Conservation (phyloP, 768 basidiomycete species). For the Russula compacta region DNA sequence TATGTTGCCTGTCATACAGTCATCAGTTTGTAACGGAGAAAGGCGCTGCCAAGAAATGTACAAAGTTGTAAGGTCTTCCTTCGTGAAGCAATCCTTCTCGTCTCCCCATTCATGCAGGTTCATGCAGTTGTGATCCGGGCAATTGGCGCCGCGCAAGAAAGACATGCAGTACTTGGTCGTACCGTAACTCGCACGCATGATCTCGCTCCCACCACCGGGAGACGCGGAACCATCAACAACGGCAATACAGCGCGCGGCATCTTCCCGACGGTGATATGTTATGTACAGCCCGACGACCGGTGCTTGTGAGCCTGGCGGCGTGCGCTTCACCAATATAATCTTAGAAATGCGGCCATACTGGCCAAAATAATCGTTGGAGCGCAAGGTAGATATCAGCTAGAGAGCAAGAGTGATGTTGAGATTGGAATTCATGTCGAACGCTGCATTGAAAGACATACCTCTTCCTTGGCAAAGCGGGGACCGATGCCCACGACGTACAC, state of each 20-base stretch:
- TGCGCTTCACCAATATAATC: constrained; percentile 87
- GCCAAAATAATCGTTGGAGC: constrained; percentile 94
- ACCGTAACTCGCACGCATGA: constrained; percentile 90
- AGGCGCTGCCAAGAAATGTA: constrained; percentile 31
- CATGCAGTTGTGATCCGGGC: constrained; percentile 86
- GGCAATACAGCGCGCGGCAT: constrained; percentile 86
- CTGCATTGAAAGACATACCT: constrained; percentile 45
- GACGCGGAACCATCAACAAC: constrained; percentile 89
- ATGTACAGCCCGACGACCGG: constrained; percentile 92
- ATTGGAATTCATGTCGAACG: constrained; percentile 11
- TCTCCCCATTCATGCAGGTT: constrained; percentile 98
- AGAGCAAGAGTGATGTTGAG: constrained; percentile 4
- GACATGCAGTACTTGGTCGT: constrained; percentile 98
- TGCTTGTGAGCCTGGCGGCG: constrained; percentile 57
- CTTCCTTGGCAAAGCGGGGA: constrained; percentile 89
- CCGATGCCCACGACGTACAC: constrained; percentile 96
- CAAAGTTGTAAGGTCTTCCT: constrained; percentile 92
- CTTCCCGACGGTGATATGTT: constrained; percentile 89
- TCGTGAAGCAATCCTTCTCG: constrained; percentile 95
- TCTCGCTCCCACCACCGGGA: constrained; percentile 80
- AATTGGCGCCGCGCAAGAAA: constrained; percentile 78
- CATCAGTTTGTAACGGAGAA: constrained; percentile 6
- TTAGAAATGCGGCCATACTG: constrained; percentile 98
- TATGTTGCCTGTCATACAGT: constrained; percentile 61
- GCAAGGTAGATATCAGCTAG: constrained; percentile 83